A percentile compares a stretch with the other conserved stretches of the same genome.
These are phyloP conservation scores for Tolypocladium inflatum DNA, from an alignment of 2,329 filamentous ascomycete genomes.

Conservation along the genomic window DNA sequence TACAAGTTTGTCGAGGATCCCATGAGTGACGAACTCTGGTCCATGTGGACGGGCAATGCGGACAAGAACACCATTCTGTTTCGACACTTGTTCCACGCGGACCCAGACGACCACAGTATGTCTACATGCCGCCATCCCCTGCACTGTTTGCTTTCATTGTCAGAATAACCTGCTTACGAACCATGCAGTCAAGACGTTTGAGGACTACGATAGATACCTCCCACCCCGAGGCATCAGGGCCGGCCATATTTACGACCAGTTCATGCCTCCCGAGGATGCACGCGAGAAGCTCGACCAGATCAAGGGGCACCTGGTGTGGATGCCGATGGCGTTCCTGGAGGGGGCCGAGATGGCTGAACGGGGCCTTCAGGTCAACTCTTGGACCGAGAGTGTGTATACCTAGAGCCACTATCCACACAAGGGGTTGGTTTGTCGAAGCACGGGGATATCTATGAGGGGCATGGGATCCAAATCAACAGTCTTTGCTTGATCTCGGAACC, in stretches of 20 bases:
- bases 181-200: slow-evolving; percentile 65
- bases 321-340: slow-evolving; percentile 80
- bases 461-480: not conserved
- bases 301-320: slow-evolving; percentile 86
- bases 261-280: slow-evolving; percentile 63
- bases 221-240: slow-evolving; percentile 62
- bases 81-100: slow-evolving; percentile 73
- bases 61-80: slow-evolving; percentile 66
- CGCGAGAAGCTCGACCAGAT: slow-evolving; percentile 68
- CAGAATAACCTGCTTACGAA: slow-evolving; percentile 4
- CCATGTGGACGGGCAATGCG: slow-evolving; percentile 60
- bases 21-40: slow-evolving; percentile 55
- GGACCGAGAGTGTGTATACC: slow-evolving; percentile 81
- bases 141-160: not conserved
- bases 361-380: slow-evolving; percentile 75
- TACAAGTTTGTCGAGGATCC: slow-evolving; percentile 64
- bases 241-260: slow-evolving; percentile 79
- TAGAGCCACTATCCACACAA: slow-evolving; percentile 21
- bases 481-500: not conserved
- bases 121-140: slow-evolving; percentile 1
- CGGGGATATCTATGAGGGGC: not conserved
- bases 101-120: slow-evolving; percentile 77
- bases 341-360: slow-evolving; percentile 84
- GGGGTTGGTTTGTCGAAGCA: not conserved
- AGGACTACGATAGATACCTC: slow-evolving; percentile 77